These are phyloP conservation scores for Crucibulum laeve DNA, from an alignment of 768 basidiomycete species.

Conservation along the genomic window DNA sequence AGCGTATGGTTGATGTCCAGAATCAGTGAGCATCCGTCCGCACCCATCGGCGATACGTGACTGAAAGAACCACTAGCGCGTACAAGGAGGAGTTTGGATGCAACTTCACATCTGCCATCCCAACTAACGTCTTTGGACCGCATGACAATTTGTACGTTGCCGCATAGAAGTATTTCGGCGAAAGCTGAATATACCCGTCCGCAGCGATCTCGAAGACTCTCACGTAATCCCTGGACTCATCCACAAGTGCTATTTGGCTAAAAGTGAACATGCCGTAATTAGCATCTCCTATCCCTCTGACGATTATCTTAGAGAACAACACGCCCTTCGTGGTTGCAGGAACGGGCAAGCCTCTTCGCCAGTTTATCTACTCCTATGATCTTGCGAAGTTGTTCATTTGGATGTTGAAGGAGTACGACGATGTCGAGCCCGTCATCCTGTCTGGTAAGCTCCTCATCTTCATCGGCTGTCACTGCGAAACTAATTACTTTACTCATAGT, in stretches of 20 bases:
- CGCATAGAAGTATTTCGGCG: not conserved
- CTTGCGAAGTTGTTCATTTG: constrained; percentile 94
- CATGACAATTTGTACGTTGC: constrained; percentile 81
- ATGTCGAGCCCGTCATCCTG: constrained; percentile 90
- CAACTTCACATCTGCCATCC: constrained; percentile 95
- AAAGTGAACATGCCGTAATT: constrained; percentile 45
- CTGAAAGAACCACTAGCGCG: constrained; percentile 46
- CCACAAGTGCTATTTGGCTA: constrained; percentile 90
- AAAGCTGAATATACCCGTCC: not conserved
- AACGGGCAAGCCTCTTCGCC: constrained; percentile 89
- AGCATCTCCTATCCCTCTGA: constrained; percentile 4
- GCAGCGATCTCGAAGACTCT: constrained; percentile 80
- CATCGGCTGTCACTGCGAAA: no score
- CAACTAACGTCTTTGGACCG: constrained; percentile 96
- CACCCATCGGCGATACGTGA: not conserved
- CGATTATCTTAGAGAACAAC: constrained; percentile 52
- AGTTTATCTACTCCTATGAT: constrained; percentile 97
- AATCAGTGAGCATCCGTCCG: constrained; percentile 63
- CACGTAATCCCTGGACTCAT: constrained; percentile 95
- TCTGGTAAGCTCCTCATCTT: constrained; percentile 48
- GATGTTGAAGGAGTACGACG: constrained; percentile 86
- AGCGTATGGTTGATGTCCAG: constrained; percentile 92
- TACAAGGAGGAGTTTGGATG: constrained; percentile 95
- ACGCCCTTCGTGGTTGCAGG: constrained; percentile 88
- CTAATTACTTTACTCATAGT: constrained; percentile 41